Conservation (phyloP, 106 monocot species). For the Dioscorea dumetorum region DNA sequence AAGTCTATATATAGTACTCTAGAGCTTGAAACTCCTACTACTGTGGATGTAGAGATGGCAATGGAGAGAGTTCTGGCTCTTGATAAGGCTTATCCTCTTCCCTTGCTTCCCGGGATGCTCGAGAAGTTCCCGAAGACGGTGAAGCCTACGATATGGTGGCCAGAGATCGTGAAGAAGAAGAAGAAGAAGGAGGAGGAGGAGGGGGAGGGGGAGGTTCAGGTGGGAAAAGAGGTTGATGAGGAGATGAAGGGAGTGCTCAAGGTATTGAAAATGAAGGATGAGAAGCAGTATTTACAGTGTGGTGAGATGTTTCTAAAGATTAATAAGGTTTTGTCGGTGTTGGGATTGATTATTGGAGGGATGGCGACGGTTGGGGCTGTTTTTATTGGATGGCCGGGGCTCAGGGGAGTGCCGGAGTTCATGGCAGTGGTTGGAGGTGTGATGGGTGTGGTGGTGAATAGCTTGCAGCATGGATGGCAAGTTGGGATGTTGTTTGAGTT, state of each 20-base stretch:
- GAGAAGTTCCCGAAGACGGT: conserved; percentile 75
- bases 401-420: conserved; percentile 18
- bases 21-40: conserved; percentile 1
- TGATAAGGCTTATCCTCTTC: conserved; percentile 74
- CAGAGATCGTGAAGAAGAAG: neutral
- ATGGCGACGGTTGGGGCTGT: conserved; percentile 34
- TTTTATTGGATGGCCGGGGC: conserved; percentile 8
- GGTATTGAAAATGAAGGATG: conserved; percentile 48
- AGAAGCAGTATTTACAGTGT: conserved; percentile 32
- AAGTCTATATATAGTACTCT: conserved; percentile 33
- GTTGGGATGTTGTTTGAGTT: conserved; percentile 88
- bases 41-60: conserved; percentile 32
- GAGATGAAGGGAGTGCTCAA: conserved; percentile 44
- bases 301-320: conserved; percentile 30
- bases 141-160: conserved; percentile 78
- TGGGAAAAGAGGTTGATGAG: conserved; percentile 41
- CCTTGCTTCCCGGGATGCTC: conserved; percentile 62
- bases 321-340: conserved; percentile 47
- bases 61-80: conserved; percentile 63
- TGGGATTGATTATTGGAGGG: conserved; percentile 53
- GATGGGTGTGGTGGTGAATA: conserved; percentile 51
- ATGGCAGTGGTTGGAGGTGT: conserved; percentile 47
- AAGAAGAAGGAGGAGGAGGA: neutral
- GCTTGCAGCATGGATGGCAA: conserved; percentile 72
- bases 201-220: neutral